Base-by-base conservation (phyloP, 805 yeast genomes). In the Ogataea kodamae region DNA sequence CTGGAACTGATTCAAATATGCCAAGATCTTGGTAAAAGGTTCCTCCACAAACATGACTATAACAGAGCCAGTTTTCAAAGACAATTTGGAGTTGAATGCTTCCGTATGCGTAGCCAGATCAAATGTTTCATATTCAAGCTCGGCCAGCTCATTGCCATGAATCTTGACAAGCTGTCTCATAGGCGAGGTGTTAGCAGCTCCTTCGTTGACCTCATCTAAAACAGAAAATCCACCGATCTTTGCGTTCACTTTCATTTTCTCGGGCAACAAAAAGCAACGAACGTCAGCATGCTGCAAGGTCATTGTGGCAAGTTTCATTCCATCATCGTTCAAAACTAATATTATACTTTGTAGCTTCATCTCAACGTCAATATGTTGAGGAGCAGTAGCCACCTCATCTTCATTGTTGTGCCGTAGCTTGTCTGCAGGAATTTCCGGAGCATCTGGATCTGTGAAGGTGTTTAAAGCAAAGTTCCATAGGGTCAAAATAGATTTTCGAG, bases 381-480 rank as follows among this genome's bases (percentile, higher is more conserved):
- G 92, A 0, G 88, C 71, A 10, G 70, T 67, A 9, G 70, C 76
- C 15, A 60, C 64, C 40, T 72, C 74, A 22, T 69, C 62, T n/a
- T 68, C 74, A 42, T 72, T 72, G 48, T 81, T 81, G 48, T 82
- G 89, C 35, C 80, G 75, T 39, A 82, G 64, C 18, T 67, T 76
- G 61, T 81, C 89, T 0, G 88, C 81, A 1, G 86, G 84, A 1
- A 77, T 63, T 25, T 75, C 77, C 5, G 74, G 74, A 1, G 82
- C 79, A 42, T 76, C 71, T 0, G 95, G 95, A 57, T 81, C 81
- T 0, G 96, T 82, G 55, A 92, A 92, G 0, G 97, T 92, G 27
- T 87, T 83, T 50, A 89, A 64, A 2, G 83, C 67, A 55, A 81
- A 92, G 55, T 88, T 90, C 43, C 90, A 60, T 9, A 92, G 62